These are phyloP conservation scores for Detonula confervacea DNA, from an alignment of 352 stramenopile species.

Conservation along the genomic window DNA sequence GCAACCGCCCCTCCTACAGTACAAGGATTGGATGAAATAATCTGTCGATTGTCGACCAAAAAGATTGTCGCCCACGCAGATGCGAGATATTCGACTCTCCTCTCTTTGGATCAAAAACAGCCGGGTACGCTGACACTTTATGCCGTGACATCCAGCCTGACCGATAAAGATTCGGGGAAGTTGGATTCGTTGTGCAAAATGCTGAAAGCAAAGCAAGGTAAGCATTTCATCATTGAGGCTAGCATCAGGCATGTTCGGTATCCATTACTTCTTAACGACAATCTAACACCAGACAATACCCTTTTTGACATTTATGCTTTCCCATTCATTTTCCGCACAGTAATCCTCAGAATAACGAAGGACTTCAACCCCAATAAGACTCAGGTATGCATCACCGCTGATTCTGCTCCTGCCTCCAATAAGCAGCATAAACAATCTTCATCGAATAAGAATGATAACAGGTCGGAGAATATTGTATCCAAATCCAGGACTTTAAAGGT, in stretches of 20 bases:
- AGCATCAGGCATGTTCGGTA: no score
- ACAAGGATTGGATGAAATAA: constrained; percentile 32
- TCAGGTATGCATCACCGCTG: constrained; percentile 63
- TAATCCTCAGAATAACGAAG: constrained; percentile 66
- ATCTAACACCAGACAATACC: no score
- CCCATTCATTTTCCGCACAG: no score
- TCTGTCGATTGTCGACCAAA: constrained; percentile 27
- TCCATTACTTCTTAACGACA: no score
- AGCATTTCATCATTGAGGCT: no score
- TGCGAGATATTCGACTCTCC: constrained; percentile 52
- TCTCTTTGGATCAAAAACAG: constrained; percentile 39
- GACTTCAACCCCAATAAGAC: constrained; percentile 66
- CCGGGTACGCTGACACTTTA: constrained; percentile 34
- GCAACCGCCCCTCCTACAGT: not conserved
- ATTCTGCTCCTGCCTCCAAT: constrained; percentile 15
- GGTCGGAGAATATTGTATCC: constrained; percentile 46
- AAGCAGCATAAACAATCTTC: constrained; percentile 1
- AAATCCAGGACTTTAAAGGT: constrained; percentile 72
- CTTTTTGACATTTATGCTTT: no score
- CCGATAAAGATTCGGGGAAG: constrained; percentile 43
- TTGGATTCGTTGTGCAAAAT: constrained; percentile 51
- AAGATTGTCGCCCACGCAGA: constrained; percentile 57
- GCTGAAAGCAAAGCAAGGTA: constrained; percentile 54
- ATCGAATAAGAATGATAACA: no score
- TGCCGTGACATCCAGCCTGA: constrained; percentile 63